These are phyloP conservation scores for Cylindrodendrum hubeiense DNA, from an alignment of 2,329 filamentous ascomycete genomes.

Conservation along the genomic window DNA sequence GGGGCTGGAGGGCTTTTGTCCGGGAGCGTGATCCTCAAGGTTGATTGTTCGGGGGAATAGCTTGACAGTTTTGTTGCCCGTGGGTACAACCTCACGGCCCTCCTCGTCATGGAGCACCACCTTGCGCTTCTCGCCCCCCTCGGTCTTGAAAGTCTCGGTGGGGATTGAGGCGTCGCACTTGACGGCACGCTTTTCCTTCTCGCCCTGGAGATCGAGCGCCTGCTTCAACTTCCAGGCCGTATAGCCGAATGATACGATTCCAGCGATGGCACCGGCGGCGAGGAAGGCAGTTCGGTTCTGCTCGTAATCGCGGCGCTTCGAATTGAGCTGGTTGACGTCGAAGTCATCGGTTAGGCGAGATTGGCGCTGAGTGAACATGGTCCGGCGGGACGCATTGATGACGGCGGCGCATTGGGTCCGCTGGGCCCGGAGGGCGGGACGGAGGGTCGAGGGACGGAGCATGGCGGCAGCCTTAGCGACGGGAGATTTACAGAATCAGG, in stretches of 20 bases:
- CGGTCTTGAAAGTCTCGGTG: slow-evolving; percentile 60
- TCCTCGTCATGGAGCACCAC: slow-evolving; percentile 75
- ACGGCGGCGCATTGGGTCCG: slow-evolving; percentile 39
- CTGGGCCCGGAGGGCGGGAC: slow-evolving; percentile 44
- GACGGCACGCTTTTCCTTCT: slow-evolving; percentile 57
- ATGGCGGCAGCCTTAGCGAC: slow-evolving; percentile 35
- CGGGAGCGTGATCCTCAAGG: slow-evolving; percentile 60
- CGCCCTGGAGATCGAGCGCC: slow-evolving; percentile 49
- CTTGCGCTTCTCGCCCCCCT: slow-evolving; percentile 65
- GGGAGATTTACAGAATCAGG: slow-evolving; percentile 1
- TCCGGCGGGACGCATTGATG: slow-evolving; percentile 40
- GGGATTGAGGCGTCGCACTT: slow-evolving; percentile 55
- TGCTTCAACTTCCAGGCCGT: slow-evolving; percentile 65
- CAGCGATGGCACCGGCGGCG: slow-evolving; percentile 62
- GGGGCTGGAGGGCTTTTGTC: slow-evolving; percentile 46
- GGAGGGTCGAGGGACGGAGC: slow-evolving; percentile 48
- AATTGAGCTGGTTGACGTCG: slow-evolving; percentile 62
- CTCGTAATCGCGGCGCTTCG: slow-evolving; percentile 62
- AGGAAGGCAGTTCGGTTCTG: slow-evolving; percentile 65
- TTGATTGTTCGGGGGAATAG: slow-evolving; percentile 81
- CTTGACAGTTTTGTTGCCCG: slow-evolving; percentile 84
- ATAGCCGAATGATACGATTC: slow-evolving; percentile 63
- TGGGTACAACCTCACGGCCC: slow-evolving; percentile 81
- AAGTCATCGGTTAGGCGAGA: slow-evolving; percentile 60
- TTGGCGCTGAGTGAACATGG: slow-evolving; percentile 45